These are phyloP conservation scores for Lepiota brunneoincarnata DNA, from an alignment of 768 basidiomycete genomes.

Conservation along the genomic window DNA sequence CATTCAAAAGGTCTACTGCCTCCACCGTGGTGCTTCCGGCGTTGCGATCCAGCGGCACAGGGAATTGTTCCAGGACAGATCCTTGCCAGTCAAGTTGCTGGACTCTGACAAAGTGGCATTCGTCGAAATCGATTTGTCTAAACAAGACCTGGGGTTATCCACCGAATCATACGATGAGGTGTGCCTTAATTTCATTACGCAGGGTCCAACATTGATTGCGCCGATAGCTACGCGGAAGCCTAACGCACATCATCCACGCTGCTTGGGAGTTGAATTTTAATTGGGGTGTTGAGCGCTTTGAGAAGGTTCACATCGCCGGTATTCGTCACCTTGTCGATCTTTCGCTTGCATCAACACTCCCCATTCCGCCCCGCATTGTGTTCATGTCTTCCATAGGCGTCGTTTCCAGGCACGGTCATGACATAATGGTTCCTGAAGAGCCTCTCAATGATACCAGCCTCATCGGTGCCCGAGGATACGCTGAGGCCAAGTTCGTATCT, in stretches of 20 bases:
- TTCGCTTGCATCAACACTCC: background rate
- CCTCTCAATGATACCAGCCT: conserved; percentile 5
- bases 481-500: conserved; percentile 8
- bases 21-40: conserved; percentile 18
- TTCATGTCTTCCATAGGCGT: conserved; percentile 13
- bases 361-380: background rate
- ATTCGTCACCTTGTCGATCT: conserved; percentile 9
- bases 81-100: background rate
- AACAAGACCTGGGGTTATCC: conserved; percentile 1
- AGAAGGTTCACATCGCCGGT: conserved; percentile 9
- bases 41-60: background rate
- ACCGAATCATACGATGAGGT: conserved; percentile 1
- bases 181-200: background rate
- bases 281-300: conserved; percentile 12
- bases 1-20: conserved; percentile 21
- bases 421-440: background rate
- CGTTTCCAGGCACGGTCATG: background rate
- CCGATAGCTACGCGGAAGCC: background rate
- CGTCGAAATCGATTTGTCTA: conserved; percentile 4
- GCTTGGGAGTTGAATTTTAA: conserved; percentile 15
- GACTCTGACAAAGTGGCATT: background rate
- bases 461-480: conserved; percentile 3
- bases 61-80: background rate
- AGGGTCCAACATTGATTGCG: background rate
- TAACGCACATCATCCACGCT: conserved; percentile 13